Evolutionary conservation across 345 rosid genomes (phyloP).

Genomic region (Leavenworthia alabamica): DNA sequence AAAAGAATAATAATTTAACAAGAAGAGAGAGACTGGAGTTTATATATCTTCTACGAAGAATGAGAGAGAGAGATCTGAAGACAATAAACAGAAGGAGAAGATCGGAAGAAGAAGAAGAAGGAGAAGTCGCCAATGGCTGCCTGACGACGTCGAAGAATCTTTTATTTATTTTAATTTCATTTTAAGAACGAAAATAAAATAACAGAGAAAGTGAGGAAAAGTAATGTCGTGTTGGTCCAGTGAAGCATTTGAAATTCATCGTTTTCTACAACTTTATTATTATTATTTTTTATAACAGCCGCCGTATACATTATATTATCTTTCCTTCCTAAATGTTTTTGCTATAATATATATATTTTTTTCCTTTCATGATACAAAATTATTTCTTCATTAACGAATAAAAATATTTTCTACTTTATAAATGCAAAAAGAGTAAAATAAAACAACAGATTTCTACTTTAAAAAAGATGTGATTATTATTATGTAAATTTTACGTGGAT

Average conservation of each 20-base stretch:
- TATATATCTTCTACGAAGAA: slow-evolving; percentile 12
- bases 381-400: background rate
- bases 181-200: background rate
- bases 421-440: background rate
- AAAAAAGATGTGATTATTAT: background rate
- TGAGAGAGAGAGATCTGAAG: slow-evolving; percentile 18
- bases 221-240: slow-evolving; percentile 32
- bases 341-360: background rate
- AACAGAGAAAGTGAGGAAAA: slow-evolving; percentile 19
- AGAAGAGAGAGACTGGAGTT: background rate
- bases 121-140: slow-evolving; percentile 38
- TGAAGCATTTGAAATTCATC: slow-evolving; percentile 11
- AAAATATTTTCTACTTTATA: background rate
- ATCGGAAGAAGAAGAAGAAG: slow-evolving; percentile 16
- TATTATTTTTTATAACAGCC: background rate
- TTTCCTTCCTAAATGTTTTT: background rate
- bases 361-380: background rate
- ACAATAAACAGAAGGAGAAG: slow-evolving; percentile 7
- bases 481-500: background rate
- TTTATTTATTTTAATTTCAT: background rate
- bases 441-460: background rate
- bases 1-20: background rate
- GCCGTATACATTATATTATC: background rate
- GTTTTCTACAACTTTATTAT: background rate
- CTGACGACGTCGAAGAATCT: slow-evolving; percentile 32